Percentiles rank a stretch among this genome's conserved stretches.
Conservation (phyloP, 805 yeast species). For the Starmerella floricola region DNA sequence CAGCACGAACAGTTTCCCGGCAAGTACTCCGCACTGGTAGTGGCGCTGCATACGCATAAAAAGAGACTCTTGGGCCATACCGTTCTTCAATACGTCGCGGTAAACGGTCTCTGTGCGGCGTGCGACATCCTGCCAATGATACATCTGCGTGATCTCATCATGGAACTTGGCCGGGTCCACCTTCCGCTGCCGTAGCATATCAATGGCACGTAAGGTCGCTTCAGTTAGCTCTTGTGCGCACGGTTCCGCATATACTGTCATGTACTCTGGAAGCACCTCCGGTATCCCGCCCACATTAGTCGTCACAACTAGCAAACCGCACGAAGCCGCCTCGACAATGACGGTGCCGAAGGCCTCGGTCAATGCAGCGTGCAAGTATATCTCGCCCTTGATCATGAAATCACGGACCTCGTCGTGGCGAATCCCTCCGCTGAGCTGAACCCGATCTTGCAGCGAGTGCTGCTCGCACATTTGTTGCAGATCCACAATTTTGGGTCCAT, state of each 20-base stretch:
- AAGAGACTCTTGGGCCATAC: constrained; percentile 38
- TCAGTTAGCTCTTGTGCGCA: constrained; percentile 70
- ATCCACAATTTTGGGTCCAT: constrained; percentile 90
- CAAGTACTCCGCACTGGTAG: constrained; percentile 58
- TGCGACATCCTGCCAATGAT: constrained; percentile 88
- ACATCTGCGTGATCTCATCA: constrained; percentile 63
- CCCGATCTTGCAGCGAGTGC: constrained; percentile 74
- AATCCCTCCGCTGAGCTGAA: constrained; percentile 71
- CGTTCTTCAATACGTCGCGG: constrained; percentile 27
- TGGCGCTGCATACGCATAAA: constrained; percentile 49
- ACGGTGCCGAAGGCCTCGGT: constrained; percentile 98
- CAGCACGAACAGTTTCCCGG: constrained; percentile 70
- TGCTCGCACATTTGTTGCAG: constrained; percentile 90
- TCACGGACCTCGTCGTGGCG: constrained; percentile 88
- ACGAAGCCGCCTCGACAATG: constrained; percentile 91
- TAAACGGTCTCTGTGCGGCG: constrained; percentile 74
- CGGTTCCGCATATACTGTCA: constrained; percentile 86
- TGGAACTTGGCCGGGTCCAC: constrained; percentile 72
- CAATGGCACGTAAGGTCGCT: constrained; percentile 61
- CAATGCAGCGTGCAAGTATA: constrained; percentile 81
- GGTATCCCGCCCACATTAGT: constrained; percentile 97
- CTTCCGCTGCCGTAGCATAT: constrained; percentile 40
- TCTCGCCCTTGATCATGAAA: constrained; percentile 86
- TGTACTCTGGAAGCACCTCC: constrained; percentile 82
- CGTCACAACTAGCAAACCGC: constrained; percentile 86